Conservation (phyloP, 2,329 filamentous ascomycete species). For the Penicillium sp. region DNA sequence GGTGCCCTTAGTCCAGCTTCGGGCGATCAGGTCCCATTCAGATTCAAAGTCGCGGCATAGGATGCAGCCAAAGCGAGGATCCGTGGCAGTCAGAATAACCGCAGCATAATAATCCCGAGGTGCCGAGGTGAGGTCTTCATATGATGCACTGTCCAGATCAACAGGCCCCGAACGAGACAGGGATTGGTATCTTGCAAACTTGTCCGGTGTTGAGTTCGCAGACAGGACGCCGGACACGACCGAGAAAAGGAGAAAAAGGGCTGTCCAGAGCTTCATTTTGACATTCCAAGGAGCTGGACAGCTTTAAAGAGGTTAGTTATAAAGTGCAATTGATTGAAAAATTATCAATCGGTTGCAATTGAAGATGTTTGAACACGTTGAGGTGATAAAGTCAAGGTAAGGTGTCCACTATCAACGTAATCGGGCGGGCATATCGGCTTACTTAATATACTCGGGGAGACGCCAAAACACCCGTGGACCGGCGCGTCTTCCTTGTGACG, state of each 20-base stretch:
- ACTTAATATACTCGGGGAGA: conserved; percentile 1
- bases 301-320: neutral
- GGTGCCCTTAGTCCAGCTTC: conserved; percentile 85
- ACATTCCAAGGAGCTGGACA: conserved; percentile 15
- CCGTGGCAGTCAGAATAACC: conserved; percentile 83
- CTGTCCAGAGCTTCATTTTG: conserved; percentile 37
- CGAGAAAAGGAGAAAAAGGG: conserved; percentile 43
- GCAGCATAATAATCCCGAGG: conserved; percentile 82
- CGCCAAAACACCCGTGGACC: conserved; percentile 3
- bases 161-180: conserved; percentile 68
- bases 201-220: conserved; percentile 61
- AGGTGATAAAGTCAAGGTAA: conserved; percentile 9
- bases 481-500: conserved; percentile 4
- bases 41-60: conserved; percentile 90
- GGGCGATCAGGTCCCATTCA: conserved; percentile 84
- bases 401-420: conserved; percentile 15
- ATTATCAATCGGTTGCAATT: conserved; percentile 7
- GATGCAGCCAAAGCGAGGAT: conserved; percentile 77
- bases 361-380: conserved; percentile 7
- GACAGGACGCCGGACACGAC: conserved; percentile 31
- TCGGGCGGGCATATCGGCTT: conserved; percentile 2
- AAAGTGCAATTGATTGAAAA: conserved; percentile 1
- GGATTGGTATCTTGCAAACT: conserved; percentile 69
- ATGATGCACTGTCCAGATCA: conserved; percentile 74
- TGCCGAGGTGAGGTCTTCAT: conserved; percentile 70